A percentile compares a stretch with the other conserved stretches of the same genome.
Evolutionary conservation across 1,139 yeast species (phyloP).

Genomic region (Pichia sp.): DNA sequence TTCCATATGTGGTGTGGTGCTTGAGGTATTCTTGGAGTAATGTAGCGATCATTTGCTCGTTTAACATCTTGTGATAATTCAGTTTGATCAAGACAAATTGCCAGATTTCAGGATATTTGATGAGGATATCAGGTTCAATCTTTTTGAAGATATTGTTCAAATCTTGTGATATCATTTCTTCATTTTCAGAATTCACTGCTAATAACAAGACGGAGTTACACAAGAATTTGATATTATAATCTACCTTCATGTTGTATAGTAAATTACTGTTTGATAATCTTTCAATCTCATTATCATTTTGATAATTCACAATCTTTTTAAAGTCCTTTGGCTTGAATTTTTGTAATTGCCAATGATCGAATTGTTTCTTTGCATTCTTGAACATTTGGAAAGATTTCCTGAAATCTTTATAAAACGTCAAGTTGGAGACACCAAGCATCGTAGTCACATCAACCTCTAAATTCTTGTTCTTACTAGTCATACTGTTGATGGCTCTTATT

Average conservation of each 20-base stretch:
- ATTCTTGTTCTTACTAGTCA: conserved; percentile 16
- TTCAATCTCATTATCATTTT: neutral
- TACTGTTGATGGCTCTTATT: conserved; percentile 23
- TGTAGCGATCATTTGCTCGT: conserved; percentile 15
- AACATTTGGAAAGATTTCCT: conserved; percentile 26
- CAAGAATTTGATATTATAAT: conserved; percentile 28
- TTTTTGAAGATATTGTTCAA: conserved; percentile 19
- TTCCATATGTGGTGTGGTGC: conserved; percentile 7
- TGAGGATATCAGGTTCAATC: conserved; percentile 21
- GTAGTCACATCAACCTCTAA: conserved; percentile 26
- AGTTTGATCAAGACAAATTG: conserved; percentile 26
- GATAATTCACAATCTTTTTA: conserved; percentile 19
- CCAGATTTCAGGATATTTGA: conserved; percentile 32
- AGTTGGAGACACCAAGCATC: conserved; percentile 28
- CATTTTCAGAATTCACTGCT: conserved; percentile 15
- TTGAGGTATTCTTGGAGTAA: conserved; percentile 22
- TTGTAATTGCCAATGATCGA: conserved; percentile 32
- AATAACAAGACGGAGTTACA: conserved; percentile 29
- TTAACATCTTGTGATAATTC: conserved; percentile 20
- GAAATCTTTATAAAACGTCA: conserved; percentile 24
- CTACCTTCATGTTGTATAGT: conserved; percentile 21
- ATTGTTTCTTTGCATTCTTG: conserved; percentile 29
- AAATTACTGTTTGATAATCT: conserved; percentile 1
- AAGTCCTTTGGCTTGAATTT: conserved; percentile 32
- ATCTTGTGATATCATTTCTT: conserved; percentile 17